These are phyloP conservation scores for Serendipita sp. DNA, from an alignment of 768 basidiomycete genomes.

Conservation along the genomic window DNA sequence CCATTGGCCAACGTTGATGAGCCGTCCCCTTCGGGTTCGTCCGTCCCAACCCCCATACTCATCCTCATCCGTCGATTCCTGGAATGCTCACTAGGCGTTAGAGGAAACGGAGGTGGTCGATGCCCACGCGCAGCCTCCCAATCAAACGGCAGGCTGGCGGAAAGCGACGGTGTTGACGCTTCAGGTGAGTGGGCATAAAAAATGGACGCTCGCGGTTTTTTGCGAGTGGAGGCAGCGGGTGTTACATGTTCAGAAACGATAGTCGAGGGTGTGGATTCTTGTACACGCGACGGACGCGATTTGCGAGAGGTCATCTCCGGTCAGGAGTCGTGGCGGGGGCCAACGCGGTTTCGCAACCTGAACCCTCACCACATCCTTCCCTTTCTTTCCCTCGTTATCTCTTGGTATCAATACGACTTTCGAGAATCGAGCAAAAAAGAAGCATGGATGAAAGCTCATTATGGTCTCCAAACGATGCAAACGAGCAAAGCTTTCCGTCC, in stretches of 20 bases:
- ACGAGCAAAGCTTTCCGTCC: too few species aligned
- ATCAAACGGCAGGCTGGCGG: slow-evolving; percentile 66
- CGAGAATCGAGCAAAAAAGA: too few species aligned
- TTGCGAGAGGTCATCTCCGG: background rate
- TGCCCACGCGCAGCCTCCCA: slow-evolving; percentile 70
- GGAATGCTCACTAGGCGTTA: slow-evolving; percentile 28
- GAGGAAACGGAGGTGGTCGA: slow-evolving; percentile 59
- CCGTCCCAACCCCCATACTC: slow-evolving; percentile 44
- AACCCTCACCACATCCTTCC: too few species aligned
- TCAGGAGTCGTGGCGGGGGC: too few species aligned
- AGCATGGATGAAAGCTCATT: too few species aligned
- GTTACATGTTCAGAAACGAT: background rate
- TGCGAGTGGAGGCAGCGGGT: too few species aligned
- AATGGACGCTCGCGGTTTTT: background rate
- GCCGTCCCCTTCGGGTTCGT: slow-evolving; percentile 10
- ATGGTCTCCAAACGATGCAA: too few species aligned
- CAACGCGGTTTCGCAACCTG: too few species aligned
- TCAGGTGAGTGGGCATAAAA: slow-evolving; percentile 41
- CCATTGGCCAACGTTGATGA: slow-evolving; percentile 13
- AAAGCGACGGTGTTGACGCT: slow-evolving; percentile 53
- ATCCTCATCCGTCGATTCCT: slow-evolving; percentile 21
- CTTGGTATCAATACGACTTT: too few species aligned
- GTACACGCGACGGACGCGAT: background rate
- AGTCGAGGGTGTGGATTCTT: background rate
- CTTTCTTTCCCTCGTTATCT: too few species aligned